Evolutionary conservation across 768 basidiomycete genomes (phyloP), one percentile per base, ranked within the genome.

Genomic region (Nevesoporus exiguus): DNA sequence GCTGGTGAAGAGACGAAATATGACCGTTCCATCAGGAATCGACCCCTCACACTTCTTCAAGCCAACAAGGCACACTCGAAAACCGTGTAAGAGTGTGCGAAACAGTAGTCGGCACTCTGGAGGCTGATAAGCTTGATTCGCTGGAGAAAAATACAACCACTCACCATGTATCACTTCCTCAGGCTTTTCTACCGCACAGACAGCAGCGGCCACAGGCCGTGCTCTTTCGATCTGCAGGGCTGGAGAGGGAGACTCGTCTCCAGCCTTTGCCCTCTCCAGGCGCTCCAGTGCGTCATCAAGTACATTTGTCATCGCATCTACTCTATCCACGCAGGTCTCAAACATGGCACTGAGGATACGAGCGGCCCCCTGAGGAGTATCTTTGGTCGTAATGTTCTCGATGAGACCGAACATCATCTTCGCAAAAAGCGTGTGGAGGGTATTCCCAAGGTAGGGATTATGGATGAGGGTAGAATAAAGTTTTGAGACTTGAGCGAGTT

Each of bases 381-480:
- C 88, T 69, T 96, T 94, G 29, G 79, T 72, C 22, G 88, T 73
- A 40, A 98, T 85, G 43, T 84, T 80, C 51, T 98, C 97, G 40
- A 90, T 81, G 45, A 97, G 79, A 57, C 89, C 90, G 64, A 93
- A 89, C 68, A 98, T 85, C 74, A 97, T 85, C 71, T 98, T 98
- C 49, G 89, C 88, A 59, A 90, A 92, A 67, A 98, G 79, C 13
- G 90, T 91, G 65, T 98, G 94, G 31, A 95, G 82, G 51, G 82
- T 85, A 61, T 81, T 85, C 9, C 83, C 79, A 43, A 95, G 80
- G 19, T 89, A 84, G 2, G 90, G 82, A 65, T 97, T 93, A 72
- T 98, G 96, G 47, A 97, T 81, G 65, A 92, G 84, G 46, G 86
- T 84, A 1, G 93, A 90, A 68, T 91, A 97, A 49, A 90, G 82